These are phyloP conservation scores for Microthyrium microscopicum DNA, from an alignment of 2,329 filamentous ascomycete genomes.

Conservation along the genomic window DNA sequence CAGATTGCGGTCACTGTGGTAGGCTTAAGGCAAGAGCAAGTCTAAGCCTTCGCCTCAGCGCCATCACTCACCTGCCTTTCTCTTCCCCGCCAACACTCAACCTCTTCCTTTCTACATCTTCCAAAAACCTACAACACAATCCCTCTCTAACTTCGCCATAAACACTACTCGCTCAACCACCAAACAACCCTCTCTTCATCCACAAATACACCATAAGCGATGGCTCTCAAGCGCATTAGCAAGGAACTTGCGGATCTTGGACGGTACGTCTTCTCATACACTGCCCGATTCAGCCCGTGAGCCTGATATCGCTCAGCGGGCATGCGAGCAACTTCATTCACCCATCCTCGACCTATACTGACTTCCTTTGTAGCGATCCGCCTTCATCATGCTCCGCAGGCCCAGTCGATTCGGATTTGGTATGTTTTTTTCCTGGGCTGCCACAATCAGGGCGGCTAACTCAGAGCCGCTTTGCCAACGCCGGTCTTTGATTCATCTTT, in stretches of 20 bases:
- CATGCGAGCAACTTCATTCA: not conserved
- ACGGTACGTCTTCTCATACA: constrained; percentile 38
- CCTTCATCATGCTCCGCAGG: constrained; percentile 97
- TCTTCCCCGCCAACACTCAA: not conserved
- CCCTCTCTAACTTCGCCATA: not conserved
- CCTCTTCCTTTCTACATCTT: not conserved
- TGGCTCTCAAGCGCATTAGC: constrained; percentile 90
- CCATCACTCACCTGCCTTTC: not conserved
- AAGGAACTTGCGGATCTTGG: constrained; percentile 84
- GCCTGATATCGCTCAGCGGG: not conserved
- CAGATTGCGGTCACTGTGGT: no score
- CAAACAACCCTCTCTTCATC: no score
- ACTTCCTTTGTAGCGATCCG: constrained; percentile 54
- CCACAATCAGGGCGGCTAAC: constrained; percentile 6
- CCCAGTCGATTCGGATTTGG: constrained; percentile 91
- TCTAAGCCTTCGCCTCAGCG: no score
- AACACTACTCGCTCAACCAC: constrained; percentile 5
- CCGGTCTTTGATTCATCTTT: not conserved
- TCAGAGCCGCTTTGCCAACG: constrained; percentile 1
- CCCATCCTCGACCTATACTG: constrained; percentile 14
- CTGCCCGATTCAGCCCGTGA: constrained; percentile 8
- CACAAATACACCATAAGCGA: constrained; percentile 24
- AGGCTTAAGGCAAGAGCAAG: no score
- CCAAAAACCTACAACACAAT: not conserved
- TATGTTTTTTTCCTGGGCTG: constrained; percentile 44